Percentiles rank a stretch among this genome's conserved stretches.
These are phyloP conservation scores for Pelargonium citronellum DNA, from an alignment of 441 rosid species.

Conservation along the genomic window DNA sequence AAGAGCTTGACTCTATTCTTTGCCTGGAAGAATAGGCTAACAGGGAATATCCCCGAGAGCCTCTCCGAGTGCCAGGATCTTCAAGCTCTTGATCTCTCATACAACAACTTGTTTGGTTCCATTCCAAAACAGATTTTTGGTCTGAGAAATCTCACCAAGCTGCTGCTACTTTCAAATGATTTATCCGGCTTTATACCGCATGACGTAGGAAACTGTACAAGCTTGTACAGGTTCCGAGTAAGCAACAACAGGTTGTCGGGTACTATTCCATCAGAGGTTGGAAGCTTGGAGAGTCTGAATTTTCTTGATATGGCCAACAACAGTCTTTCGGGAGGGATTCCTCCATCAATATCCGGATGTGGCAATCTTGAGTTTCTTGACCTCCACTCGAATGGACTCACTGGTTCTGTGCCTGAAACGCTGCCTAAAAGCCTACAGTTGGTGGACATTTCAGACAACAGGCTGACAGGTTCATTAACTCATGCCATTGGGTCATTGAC, in stretches of 20 bases:
- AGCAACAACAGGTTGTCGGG: slow-evolving; percentile 46
- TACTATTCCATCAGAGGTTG: slow-evolving; percentile 51
- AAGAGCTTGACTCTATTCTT: slow-evolving; percentile 65
- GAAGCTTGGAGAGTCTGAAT: slow-evolving; percentile 40
- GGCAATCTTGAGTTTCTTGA: slow-evolving; percentile 67
- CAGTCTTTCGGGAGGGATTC: slow-evolving; percentile 43
- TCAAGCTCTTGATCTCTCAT: slow-evolving; percentile 84
- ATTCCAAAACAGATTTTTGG: slow-evolving; percentile 55
- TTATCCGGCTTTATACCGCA: slow-evolving; percentile 54
- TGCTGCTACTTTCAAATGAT: slow-evolving; percentile 61
- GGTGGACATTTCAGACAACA: slow-evolving; percentile 64
- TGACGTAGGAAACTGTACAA: slow-evolving; percentile 56
- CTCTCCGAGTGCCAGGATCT: slow-evolving; percentile 63
- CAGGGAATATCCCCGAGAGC: slow-evolving; percentile 66
- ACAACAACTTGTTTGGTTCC: slow-evolving; percentile 68
- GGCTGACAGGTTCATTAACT: slow-evolving; percentile 50
- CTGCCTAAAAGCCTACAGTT: slow-evolving; percentile 66
- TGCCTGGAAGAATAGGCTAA: slow-evolving; percentile 80
- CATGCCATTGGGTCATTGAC: slow-evolving; percentile 49
- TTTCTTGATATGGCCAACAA: slow-evolving; percentile 52
- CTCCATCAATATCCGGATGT: slow-evolving; percentile 51
- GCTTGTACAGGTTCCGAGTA: slow-evolving; percentile 44
- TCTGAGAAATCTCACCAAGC: slow-evolving; percentile 66
- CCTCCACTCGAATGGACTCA: slow-evolving; percentile 69
- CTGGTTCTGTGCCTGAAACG: slow-evolving; percentile 58